A percentile compares a stretch with the other conserved stretches of the same genome.
Conservation (phyloP, 129 eudicot species). For the Flaveria trinervia region DNA sequence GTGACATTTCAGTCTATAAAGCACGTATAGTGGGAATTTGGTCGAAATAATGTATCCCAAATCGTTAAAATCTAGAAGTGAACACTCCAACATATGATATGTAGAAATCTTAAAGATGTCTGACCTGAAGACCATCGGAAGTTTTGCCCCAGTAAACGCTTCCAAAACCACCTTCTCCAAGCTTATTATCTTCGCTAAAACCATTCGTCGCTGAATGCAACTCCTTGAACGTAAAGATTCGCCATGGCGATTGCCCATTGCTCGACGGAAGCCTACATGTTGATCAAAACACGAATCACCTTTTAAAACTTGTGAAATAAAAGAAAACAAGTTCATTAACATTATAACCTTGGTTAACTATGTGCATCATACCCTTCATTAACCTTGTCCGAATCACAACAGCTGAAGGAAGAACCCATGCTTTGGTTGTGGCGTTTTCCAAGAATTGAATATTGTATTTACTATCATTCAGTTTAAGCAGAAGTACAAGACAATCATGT, state of each 20-base stretch:
- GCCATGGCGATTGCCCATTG: conserved; percentile 50
- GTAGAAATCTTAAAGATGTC: conserved; percentile 1
- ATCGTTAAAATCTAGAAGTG: not conserved
- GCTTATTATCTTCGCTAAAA: conserved; percentile 73
- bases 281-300: not conserved
- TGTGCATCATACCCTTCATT: conserved; percentile 55
- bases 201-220: conserved; percentile 74
- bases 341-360: not conserved
- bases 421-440: conserved; percentile 19
- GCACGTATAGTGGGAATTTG: no score
- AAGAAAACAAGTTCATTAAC: no score
- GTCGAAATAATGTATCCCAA: no score
- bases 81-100: not conserved
- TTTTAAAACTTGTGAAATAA: no score
- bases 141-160: conserved; percentile 90
- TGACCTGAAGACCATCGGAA: conserved; percentile 78
- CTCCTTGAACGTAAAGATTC: conserved; percentile 77
- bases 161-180: conserved; percentile 92
- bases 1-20: no score
- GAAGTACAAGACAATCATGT: conserved; percentile 15
- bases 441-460: conserved; percentile 8
- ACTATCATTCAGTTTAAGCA: conserved; percentile 28
- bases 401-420: conserved; percentile 68
- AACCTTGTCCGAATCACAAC: conserved; percentile 60
- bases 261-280: conserved; percentile 34